phyloP scores from a whole-genome alignment of 2,329 filamentous ascomycete species.

The Talaromyces atroroseus region DNA sequence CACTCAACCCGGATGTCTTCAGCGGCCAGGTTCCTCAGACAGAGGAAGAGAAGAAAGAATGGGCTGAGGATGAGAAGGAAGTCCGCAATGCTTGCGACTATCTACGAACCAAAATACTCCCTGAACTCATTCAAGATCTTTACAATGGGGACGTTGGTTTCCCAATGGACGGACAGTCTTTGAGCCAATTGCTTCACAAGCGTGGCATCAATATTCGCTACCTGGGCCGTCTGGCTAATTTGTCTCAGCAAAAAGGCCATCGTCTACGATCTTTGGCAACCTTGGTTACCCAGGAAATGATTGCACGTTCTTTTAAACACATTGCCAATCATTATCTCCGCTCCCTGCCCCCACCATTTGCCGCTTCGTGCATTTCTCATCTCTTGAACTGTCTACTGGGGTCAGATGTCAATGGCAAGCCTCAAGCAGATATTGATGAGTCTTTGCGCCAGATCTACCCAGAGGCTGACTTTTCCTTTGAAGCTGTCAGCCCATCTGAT shows the following conservation, averaged over 20 bases:
- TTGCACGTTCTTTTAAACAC: slow-evolving; percentile 94
- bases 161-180: slow-evolving; percentile 94
- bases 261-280: slow-evolving; percentile 71
- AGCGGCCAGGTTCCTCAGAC: slow-evolving; percentile 87
- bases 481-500: slow-evolving; percentile 67
- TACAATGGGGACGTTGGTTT: slow-evolving; percentile 92
- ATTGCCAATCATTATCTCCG: slow-evolving; percentile 73
- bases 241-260: slow-evolving; percentile 61
- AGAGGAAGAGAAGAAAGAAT: slow-evolving; percentile 79
- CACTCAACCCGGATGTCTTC: slow-evolving; percentile 92
- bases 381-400: slow-evolving; percentile 92
- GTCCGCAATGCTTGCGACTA: slow-evolving; percentile 79
- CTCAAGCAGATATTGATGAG: slow-evolving; percentile 70
- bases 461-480: slow-evolving; percentile 76
- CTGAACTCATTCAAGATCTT: slow-evolving; percentile 79
- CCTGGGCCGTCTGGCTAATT: slow-evolving; percentile 73
- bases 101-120: slow-evolving; percentile 70
- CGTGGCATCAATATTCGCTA: slow-evolving; percentile 96
- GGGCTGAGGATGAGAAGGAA: slow-evolving; percentile 77
- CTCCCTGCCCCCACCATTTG: slow-evolving; percentile 71
- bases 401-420: slow-evolving; percentile 66
- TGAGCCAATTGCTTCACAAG: slow-evolving; percentile 86
- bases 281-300: slow-evolving; percentile 84
- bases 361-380: slow-evolving; percentile 74
- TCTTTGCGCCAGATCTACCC: slow-evolving; percentile 69